Evolutionary conservation across 2,329 filamentous ascomycete species (phyloP), one percentile per base, ranked within the genome.

Genomic region (Dothidotthia symphoricarpi): DNA sequence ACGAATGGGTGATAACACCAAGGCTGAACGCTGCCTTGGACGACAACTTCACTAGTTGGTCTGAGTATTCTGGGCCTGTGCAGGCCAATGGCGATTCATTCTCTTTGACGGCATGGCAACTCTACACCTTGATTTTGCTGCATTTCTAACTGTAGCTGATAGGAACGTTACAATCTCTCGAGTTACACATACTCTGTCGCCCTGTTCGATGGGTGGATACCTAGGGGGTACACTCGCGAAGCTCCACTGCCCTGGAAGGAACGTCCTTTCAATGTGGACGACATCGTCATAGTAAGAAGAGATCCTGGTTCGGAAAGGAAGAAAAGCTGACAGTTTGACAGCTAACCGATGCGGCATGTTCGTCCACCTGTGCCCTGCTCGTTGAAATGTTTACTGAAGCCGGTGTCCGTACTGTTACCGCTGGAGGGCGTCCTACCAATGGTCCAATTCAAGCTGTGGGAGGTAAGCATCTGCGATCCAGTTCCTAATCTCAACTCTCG

Each of bases 281-380:
- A 67, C 27, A 65, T 67, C 16, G 44, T 66, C 24, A 24, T 68
- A 4, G 41, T 44, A 36, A 41, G 36, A n/a, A n/a, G n/a, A n/a
- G n/a, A 24, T 16, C 11, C 11, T n/a, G 15, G 4, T 9, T 9
- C n/a, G 11, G 16, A 31, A 1, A 10, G 1, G 2, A 19, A 25
- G 19, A 26, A 28, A n/a, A n/a, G n/a, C 13, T 26, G 24, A 31
- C 32, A 13, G 19, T 15, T 12, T 10, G 37, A n/a, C 24, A 43
- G 36, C 51, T 80, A 16, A 72, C 71, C 11, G 76, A 81, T 46
- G 78, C 78, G 15, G 57, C 61, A 25, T 82, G 79, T 52, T 70
- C 68, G 16, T 80, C 76, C 1, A 75, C 78, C 3, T 82, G 80
- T 53, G 69, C 75, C 13, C 53, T 77, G 15, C 76, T 81, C 47